Base-by-base conservation (phyloP, 2,329 filamentous ascomycete genomes). In the Ilyonectria destructans region DNA sequence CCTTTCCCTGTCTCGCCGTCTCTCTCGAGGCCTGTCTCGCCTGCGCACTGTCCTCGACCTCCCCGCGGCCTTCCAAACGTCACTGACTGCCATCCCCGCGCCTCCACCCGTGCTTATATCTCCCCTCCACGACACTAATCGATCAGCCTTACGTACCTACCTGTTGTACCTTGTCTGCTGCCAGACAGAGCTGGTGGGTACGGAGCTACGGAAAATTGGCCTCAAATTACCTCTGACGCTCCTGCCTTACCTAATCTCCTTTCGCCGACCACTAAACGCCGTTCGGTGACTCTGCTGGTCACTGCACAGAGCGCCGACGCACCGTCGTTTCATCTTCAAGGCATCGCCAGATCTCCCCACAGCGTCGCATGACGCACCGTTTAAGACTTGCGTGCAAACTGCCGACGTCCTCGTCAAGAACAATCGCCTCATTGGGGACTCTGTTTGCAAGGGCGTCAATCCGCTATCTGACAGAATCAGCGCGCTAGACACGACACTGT, bases 71-170 rank as follows among this genome's bases (percentile, higher is more conserved):
- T 21, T 23, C 45, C 62, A 51, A 52, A 43, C 57, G 45, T 43
- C 48, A 13, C 26, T 23, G 49, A 37, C 23, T 48, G 48, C 29
- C 49, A n/a, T 48, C 62, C 64, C 58, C 46, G 57, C 58, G 48
- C 54, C 58, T 46, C n/a, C 31, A 57, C 45, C 58, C 52, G 29
- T 48, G 31, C 43, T 40, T 52, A 45, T 46, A 62, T 67, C 64
- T 62, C 54, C 64, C 54, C 46, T 29, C 23, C 54, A 62, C 55
- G 58, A 40, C 48, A 40, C 49, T 45, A 48, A 21, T 62, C 58
- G 40, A 48, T 55, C 45, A 58, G 64, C 55, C 58, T 61, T 67
- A 57, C 59, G 54, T 54, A 26, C n/a, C n/a, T n/a, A n/a, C n/a
- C n/a, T n/a, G n/a, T 26, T 26, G 26, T 26, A 55, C 31, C 31